Conservation (phyloP, 495 filamentous ascomycete genomes). For the Thermothielavioides terrestris region DNA sequence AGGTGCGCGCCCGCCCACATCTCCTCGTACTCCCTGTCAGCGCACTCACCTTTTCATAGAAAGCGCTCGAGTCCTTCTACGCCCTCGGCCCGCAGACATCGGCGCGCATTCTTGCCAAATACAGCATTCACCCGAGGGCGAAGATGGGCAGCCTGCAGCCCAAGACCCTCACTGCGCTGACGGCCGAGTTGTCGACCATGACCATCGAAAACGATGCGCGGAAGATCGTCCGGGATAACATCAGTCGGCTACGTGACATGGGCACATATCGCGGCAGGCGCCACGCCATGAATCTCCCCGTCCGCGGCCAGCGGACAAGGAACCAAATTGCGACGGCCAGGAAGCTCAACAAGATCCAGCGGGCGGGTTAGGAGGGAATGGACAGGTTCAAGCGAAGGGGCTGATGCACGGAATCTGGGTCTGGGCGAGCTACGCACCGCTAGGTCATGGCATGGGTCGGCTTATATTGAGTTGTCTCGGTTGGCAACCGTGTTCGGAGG, state of each 20-base stretch:
- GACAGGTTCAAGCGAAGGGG: no score
- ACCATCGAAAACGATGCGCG: constrained; percentile 86
- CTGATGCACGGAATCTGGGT: not conserved
- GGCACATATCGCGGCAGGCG: constrained; percentile 82
- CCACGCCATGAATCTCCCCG: constrained; percentile 83
- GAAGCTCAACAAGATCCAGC: constrained; percentile 72
- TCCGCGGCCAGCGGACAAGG: constrained; percentile 78
- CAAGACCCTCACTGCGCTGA: constrained; percentile 68
- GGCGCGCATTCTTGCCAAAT: constrained; percentile 69
- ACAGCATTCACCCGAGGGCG: constrained; percentile 74
- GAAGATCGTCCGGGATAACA: constrained; percentile 70
- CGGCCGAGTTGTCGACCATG: constrained; percentile 80
- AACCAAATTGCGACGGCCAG: constrained; percentile 71
- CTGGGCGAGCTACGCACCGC: not conserved
- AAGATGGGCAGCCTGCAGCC: constrained; percentile 61
- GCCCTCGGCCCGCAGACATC: constrained; percentile 69
- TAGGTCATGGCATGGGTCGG: not conserved
- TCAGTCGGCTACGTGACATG: constrained; percentile 79
- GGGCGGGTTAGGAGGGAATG: constrained; percentile 38
- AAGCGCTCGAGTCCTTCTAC: constrained; percentile 82
- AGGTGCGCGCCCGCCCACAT: constrained; percentile 46
- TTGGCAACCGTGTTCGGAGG: not conserved
- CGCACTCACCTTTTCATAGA: constrained; percentile 40
- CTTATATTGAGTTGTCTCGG: not conserved
- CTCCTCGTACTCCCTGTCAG: not conserved